phyloP scores from a whole-genome alignment of 2,329 filamentous ascomycete species.

The Reticulascus tulasneorum region DNA sequence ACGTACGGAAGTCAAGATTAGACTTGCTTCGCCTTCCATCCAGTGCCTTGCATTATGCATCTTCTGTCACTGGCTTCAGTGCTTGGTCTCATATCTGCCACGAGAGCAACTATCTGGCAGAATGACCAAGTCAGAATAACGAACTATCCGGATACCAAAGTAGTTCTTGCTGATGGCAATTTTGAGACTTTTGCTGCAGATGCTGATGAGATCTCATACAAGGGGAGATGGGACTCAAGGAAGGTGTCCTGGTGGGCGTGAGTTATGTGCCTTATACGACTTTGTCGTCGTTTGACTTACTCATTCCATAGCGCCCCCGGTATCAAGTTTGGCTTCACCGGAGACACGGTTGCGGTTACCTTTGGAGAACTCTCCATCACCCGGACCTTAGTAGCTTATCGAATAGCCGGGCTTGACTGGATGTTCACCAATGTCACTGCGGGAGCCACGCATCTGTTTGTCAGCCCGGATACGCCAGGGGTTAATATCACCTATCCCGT shows the following conservation, averaged over 20 bases:
- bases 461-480: slow-evolving; percentile 40
- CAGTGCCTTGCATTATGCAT: slow-evolving; percentile 6
- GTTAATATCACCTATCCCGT: slow-evolving; percentile 38
- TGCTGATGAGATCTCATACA: slow-evolving; percentile 54
- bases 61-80: slow-evolving; percentile 8
- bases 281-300: slow-evolving; percentile 3
- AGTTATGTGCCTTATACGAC: slow-evolving; percentile 20
- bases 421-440: slow-evolving; percentile 57
- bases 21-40: too few relatives aligned
- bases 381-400: slow-evolving; percentile 51
- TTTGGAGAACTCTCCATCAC: slow-evolving; percentile 49
- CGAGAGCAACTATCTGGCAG: slow-evolving; percentile 30
- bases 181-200: slow-evolving; percentile 45
- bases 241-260: slow-evolving; percentile 59
- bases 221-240: slow-evolving; percentile 59
- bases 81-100: slow-evolving; percentile 16
- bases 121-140: slow-evolving; percentile 37
- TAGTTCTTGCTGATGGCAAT: slow-evolving; percentile 26
- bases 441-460: slow-evolving; percentile 51
- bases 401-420: slow-evolving; percentile 57
- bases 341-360: slow-evolving; percentile 46
- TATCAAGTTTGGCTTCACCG: slow-evolving; percentile 52
- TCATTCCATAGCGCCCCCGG: slow-evolving; percentile 39
- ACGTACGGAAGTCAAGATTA: too few relatives aligned
- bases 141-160: slow-evolving; percentile 35